Evolutionary conservation across 352 stramenopile genomes (phyloP), one percentile per base, ranked within the genome.

Genomic region (Thalassiosira delicatula): DNA sequence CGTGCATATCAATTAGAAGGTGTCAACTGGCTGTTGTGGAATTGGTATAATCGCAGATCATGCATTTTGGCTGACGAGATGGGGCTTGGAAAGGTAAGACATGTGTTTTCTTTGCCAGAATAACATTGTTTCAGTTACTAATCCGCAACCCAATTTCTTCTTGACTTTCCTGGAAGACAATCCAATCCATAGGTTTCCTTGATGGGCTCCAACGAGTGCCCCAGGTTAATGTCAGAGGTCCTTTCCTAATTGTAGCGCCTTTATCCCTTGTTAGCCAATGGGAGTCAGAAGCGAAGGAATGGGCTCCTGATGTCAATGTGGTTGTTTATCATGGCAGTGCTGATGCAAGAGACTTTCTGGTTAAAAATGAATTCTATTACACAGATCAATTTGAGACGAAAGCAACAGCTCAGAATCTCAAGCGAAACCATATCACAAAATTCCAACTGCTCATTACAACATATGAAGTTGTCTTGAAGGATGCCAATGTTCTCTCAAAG

Each of bases 381-480:
- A 92, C 86, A n/a, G 87, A 93, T 42, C 92, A 92, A 77, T 95
- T 94, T 60, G 71, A 89, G 49, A 74, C 87, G 5, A 93, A 92
- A 70, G 53, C 70, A 46, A 85, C 51, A 23, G 90, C 87, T 70
- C 72, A 85, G 7, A 93, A 88, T 77, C 72, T 94, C 14, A 90
- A 83, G 76, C 83, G 89, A 32, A 91, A 93, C 49, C 87, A 93
- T 71, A 86, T 92, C 46, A 95, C 90, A 12, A 97, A 97, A 68
- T 99, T 99, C 86, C 96, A 99, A 70, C 95, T 99, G 46, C 85
- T 99, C 14, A 98, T 99, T 69, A 99, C 98, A 32, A 99, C 97
- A 0, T 99, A 98, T 87, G 98, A 99, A 90, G 98, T 99, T 88
- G 96, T 97, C 30, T 85, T 96, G n/a, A 97, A 95, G 59, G 95